Evolutionary conservation across 768 basidiomycete species (phyloP), one percentile per base, ranked within the genome.

Genomic region (Mycena rosella): DNA sequence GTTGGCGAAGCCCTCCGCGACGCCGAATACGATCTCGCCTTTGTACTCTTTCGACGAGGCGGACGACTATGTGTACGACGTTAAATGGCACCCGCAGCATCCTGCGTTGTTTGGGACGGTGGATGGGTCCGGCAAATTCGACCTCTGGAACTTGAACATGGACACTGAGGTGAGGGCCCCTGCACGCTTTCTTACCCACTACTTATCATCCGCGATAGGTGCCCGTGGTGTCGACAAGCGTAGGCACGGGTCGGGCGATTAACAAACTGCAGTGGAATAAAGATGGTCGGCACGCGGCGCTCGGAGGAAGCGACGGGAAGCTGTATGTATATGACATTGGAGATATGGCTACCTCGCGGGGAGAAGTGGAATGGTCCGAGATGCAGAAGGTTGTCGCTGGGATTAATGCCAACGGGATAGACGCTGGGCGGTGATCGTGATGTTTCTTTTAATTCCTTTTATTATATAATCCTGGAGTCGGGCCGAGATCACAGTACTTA

Each of bases 201-300:
- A 63, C 32, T 58, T 59, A 30, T 44, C 5, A 15, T 45, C 64
- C 49, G 20, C 20, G 52, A 26, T 72, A 99, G 97, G 96, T 98
- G 0, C 96, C 98, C 14, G 87, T 90, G 14, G 91, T 96, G n/a
- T 94, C 96, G 13, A 95, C 95, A 5, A 86, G 83, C 20, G 90
- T 96, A 45, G 92, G 91, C 7, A 85, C 90, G 1, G 90, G 90
- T 0, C 88, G 91, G 2, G 96, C 96, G 5, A 88, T 99, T 72
- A 99, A 99, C 84, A 99, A 98, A 80, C 77, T 99, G 29, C 88
- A 93, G 73, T 99, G 96, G 96, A 98, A 99, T 75, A 94, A 96
- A 74, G 95, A 98, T 60, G 96, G 96, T 0, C 88, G 95, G 38
- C 89, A 96, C 27, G 96, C 89, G 2, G 97, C 93, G 1, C 78